Evolutionary conservation across 305 asterid species (phyloP), one percentile per base, ranked within the genome.

Genomic region (Fraxinus xanthoxyloides): DNA sequence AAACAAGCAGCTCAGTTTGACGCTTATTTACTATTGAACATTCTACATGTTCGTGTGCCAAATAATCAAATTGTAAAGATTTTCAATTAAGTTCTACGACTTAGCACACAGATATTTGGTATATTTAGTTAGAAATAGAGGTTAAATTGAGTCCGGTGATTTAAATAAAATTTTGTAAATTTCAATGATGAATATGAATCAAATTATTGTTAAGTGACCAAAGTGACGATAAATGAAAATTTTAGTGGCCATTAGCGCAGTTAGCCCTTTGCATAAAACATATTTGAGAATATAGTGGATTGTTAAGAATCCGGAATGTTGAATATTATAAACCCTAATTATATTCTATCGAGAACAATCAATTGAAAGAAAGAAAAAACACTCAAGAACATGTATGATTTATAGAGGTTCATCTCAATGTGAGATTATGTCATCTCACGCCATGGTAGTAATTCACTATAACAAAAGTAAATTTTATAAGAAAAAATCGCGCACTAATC

Each of bases 301-400:
- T 17, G 51, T 3, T 61, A 3, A 26, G 86, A 77, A 59, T 86
- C 81, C 75, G 83, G 82, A 83, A 74, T 32, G 7, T 32, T 32
- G 7, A 32, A 32, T 3, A 32, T 32, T 32, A 32, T 32, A 4
- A 32, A 32, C 36, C 6, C 36, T 4, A 32, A 32, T 32, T 32
- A 4, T 32, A 32, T 32, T 32, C 7, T 5, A 32, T 5, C 36
- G 7, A 32, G 36, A 32, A 5, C 7, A 32, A 32, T 4, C 1
- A 32, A 32, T 32, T 32, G 35, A 32, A 32, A 3, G 35, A 32
- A 32, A 32, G 5, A 32, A 32, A 32, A 32, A 32, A 32, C 34
- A 32, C 35, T 3, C 5, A 32, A 32, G 35, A 32, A 32, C 35
- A 32, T 32, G 35, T 32, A 3, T 32, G 5, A 32, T 32, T 3